Conservation (phyloP, 176 grass and related monocot species). For the Coix lacrymajobi region DNA sequence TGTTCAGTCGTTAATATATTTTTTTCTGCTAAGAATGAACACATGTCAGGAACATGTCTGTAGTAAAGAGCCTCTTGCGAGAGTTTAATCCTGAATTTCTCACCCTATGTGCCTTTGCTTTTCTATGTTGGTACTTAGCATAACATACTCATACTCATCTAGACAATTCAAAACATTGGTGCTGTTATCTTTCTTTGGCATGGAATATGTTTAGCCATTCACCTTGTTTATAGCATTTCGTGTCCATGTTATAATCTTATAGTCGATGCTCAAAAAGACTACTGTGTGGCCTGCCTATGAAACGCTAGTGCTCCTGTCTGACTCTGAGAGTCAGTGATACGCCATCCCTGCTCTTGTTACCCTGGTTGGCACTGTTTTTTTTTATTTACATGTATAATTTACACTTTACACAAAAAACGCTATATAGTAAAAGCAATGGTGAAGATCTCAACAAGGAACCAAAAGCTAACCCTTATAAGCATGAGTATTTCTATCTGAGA, state of each 20-base stretch:
- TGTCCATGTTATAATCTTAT: conserved; percentile 4
- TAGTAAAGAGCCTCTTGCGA: neutral
- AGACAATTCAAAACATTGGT: neutral
- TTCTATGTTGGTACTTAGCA: neutral
- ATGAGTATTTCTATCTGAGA: neutral
- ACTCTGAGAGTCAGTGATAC: neutral
- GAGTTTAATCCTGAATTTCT: neutral
- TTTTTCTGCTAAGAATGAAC: neutral
- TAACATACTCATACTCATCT: neutral
- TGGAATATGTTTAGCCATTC: neutral
- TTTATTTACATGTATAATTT: neutral
- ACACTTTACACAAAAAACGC: neutral
- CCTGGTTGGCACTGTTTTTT: conserved; percentile 13
- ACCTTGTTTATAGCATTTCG: neutral
- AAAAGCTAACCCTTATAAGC: neutral
- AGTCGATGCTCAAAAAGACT: neutral
- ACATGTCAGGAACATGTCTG: neutral
- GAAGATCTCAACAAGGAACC: neutral
- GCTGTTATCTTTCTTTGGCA: neutral
- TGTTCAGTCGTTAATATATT: neutral
- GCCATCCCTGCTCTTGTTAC: neutral
- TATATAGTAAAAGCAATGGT: neutral
- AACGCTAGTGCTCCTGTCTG: neutral
- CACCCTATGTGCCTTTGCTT: neutral
- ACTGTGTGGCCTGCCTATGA: neutral